Base-by-base conservation (phyloP, 371 early-diverging fungal genomes). In the Mucor velutinosus region DNA sequence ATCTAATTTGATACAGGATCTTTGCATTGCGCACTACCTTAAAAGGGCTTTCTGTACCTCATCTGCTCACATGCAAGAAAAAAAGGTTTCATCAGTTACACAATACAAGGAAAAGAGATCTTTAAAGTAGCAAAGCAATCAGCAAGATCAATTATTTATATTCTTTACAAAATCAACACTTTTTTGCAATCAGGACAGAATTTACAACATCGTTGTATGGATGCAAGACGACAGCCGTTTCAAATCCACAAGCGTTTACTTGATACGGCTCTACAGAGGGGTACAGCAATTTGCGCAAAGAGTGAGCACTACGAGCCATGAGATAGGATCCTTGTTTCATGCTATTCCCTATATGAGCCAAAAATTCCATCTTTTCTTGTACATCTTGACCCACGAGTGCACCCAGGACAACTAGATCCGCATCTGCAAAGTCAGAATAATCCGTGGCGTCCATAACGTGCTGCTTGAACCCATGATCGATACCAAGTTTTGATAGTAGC, bases 151-250 rank as follows among this genome's bases (percentile, higher is more conserved):
- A 5, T 17, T 41, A 5, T 41, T 41, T 41, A 17, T 41, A 41
- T 41, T 41, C 0, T 41, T 15, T 4, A 17, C 17, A 27, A 53
- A 27, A 25, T 64, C 32, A 65, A 23, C 45, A 8, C 32, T 67
- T 68, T 69, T 58, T 78, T 17, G 71, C 78, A n/a, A 80, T 63
- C n/a, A 80, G 33, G 11, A 80, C 65, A 1, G 80, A 80, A 27
- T 80, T 80, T 6, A 80, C 77, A 19, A 80, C 70, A 19, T 77
- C 72, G 35, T 80, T 73, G 30, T 67, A 72, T 0, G 80, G 80
- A 59, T 77, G 77, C 11, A 76, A 37, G 3, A 71, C 76, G 0
- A 70, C 60, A 25, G 67, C 33, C 2, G 73, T 70, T 37, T 69
- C 68, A 35, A 80, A 71, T 17, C 75, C 77, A 27, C 67, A 70